phyloP scores from a whole-genome alignment of 2,329 filamentous ascomycete species.

The Cladosporium sp. region DNA sequence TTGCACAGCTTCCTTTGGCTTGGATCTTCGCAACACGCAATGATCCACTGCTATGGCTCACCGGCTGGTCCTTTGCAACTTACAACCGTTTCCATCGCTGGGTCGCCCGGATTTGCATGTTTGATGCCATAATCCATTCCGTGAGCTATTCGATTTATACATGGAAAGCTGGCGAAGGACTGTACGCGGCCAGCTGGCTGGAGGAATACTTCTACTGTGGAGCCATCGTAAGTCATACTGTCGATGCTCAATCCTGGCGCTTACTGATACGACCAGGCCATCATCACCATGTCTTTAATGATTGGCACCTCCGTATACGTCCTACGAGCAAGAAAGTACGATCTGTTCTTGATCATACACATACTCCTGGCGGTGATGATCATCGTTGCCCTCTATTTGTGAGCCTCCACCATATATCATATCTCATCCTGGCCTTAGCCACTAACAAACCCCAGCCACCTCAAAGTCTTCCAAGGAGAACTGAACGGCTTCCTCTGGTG shows the following conservation, averaged over 20 bases:
- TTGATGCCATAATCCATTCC: slow-evolving; percentile 61
- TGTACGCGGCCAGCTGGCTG: slow-evolving; percentile 27
- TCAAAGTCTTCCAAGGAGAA: slow-evolving; percentile 50
- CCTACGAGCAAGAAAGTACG: slow-evolving; percentile 51
- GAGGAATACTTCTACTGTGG: slow-evolving; percentile 51
- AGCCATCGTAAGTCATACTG: slow-evolving; percentile 36
- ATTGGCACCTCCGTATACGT: slow-evolving; percentile 49
- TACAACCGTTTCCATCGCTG: slow-evolving; percentile 67
- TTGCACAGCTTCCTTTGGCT: slow-evolving; percentile 60
- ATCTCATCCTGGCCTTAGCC: slow-evolving; percentile 15
- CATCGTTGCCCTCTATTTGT: slow-evolving; percentile 51
- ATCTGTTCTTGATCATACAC: slow-evolving; percentile 48
- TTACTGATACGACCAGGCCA: slow-evolving; percentile 22
- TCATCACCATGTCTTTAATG: slow-evolving; percentile 43
- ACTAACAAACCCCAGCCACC: slow-evolving; percentile 36
- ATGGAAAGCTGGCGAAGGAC: slow-evolving; percentile 25
- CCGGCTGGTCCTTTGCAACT: slow-evolving; percentile 64
- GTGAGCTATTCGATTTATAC: slow-evolving; percentile 51
- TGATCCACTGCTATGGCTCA: slow-evolving; percentile 62
- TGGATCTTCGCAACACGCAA: slow-evolving; percentile 67
- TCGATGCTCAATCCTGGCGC: background rate
- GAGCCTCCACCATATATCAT: slow-evolving; percentile 29
- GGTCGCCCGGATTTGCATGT: slow-evolving; percentile 58
- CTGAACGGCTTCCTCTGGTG: slow-evolving; percentile 51
- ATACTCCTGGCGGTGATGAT: slow-evolving; percentile 50